Percentiles rank a stretch among this genome's conserved stretches.
Evolutionary conservation across 2,329 filamentous ascomycete species (phyloP).

Genomic region (Bipolaris cookei): DNA sequence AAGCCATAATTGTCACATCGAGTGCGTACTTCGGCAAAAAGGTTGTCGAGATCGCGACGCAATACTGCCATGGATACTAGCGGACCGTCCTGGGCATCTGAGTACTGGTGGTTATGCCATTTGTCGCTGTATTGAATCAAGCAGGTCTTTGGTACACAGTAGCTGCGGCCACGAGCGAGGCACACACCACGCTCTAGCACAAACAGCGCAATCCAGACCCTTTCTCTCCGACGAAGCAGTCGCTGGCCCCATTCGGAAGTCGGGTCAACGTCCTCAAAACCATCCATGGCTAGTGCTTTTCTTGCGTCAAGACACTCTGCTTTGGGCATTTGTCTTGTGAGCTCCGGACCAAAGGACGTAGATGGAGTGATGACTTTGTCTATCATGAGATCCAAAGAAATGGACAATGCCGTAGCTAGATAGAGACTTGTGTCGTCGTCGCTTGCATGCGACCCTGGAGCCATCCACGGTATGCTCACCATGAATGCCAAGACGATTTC

Average conservation of each 20-base stretch:
- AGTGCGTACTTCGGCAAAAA: constrained; percentile 64
- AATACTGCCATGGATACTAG: constrained; percentile 74
- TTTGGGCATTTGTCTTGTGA: constrained; percentile 60
- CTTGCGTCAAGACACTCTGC: constrained; percentile 73
- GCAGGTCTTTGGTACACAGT: constrained; percentile 70
- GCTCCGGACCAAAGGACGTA: constrained; percentile 54
- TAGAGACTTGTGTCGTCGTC: constrained; percentile 77
- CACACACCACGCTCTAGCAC: constrained; percentile 77
- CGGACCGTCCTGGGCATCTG: constrained; percentile 72
- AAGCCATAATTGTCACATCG: constrained; percentile 66
- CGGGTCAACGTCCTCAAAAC: constrained; percentile 68
- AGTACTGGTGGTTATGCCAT: constrained; percentile 69
- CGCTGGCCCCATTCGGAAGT: constrained; percentile 65
- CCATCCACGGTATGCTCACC: constrained; percentile 79
- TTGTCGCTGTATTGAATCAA: constrained; percentile 71
- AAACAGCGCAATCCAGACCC: constrained; percentile 74
- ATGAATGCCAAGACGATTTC: constrained; percentile 78
- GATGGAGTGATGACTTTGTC: constrained; percentile 71
- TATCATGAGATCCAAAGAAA: constrained; percentile 71
- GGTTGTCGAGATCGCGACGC: constrained; percentile 67
- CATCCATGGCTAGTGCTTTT: constrained; percentile 70
- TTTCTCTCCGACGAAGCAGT: constrained; percentile 68
- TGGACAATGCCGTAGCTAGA: constrained; percentile 71
- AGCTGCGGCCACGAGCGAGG: constrained; percentile 71
- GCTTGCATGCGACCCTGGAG: constrained; percentile 67